Base-by-base conservation (phyloP, 352 stramenopile species). In the Phytophthora agathidicida region DNA sequence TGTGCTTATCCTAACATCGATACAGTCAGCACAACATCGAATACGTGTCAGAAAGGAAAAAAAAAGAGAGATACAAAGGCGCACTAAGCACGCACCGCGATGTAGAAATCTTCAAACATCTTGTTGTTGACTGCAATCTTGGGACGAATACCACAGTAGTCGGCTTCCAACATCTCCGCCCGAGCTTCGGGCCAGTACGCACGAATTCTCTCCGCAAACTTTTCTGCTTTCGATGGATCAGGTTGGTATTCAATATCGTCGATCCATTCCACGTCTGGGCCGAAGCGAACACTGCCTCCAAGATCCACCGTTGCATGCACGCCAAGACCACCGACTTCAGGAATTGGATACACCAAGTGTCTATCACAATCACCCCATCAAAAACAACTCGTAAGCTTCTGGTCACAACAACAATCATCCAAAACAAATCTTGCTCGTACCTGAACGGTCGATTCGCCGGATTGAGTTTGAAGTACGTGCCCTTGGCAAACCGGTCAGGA, bases 191-290 rank as follows among this genome's bases (percentile, higher is more conserved):
- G 96, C 91, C 94, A 99, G 73, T 99, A 99, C n/a, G 80, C 77
- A 35, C 81, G 78, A 39, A 99, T 88, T 47, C 73, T 75, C 14
- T 81, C 69, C 0, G 80, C 75, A 50, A 95, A 95, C 0, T 42
- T 17, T 7, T 63, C 48, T 0, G 82, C 84, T 69, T 91, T 92
- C n/a, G 54, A 60, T 2, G 72, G 52, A 35, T 92, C 64, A 4
- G 85, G 83, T 49, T 89, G 42, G 52, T 98, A 98, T 37, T 98
- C 81, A 59, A 98, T 87, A 0, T 59, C 55, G 22, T 89, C 39
- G 3, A 99, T 63, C 96, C 96, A 99, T 73, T 99, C 78, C 3
- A 99, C 96, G 71, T 99, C 96, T 0, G 97, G 97, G 6, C 97
- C 97, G 76, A 99, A 99, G 42, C 91, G 89, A 13, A 97, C 80